phyloP scores from a whole-genome alignment of 225 moss, liverwort and hornwort genomes.

The Pseudisothecium myosuroides region DNA sequence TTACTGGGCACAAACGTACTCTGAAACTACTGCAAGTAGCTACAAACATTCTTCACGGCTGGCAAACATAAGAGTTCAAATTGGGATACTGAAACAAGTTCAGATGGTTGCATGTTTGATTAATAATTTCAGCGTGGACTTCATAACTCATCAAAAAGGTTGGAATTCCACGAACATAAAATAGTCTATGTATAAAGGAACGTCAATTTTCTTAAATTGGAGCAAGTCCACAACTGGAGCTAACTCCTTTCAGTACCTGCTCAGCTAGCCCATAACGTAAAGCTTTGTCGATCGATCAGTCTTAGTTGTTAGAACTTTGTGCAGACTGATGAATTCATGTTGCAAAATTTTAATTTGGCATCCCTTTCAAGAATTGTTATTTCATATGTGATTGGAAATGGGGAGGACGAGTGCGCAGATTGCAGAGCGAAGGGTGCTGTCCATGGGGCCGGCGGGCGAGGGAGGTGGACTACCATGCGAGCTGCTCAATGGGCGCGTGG shows the following conservation, averaged over 20 bases:
- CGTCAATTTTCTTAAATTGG: background rate
- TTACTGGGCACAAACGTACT: background rate
- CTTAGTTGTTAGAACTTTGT: background rate
- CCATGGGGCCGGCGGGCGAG: slow-evolving; percentile 55
- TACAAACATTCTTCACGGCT: background rate
- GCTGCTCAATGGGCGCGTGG: slow-evolving; percentile 62
- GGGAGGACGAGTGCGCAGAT: background rate
- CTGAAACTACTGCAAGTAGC: background rate
- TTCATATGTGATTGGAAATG: background rate
- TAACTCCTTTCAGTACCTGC: background rate
- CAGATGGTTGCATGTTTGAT: background rate
- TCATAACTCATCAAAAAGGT: background rate
- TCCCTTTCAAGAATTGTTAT: no score
- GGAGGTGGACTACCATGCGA: slow-evolving; percentile 52
- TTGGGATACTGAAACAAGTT: background rate
- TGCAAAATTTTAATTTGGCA: background rate
- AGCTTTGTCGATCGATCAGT: background rate
- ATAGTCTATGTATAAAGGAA: background rate
- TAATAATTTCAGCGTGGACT: background rate
- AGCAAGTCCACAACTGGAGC: background rate
- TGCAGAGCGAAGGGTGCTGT: slow-evolving; percentile 36
- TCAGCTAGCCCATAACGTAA: background rate
- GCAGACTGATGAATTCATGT: background rate
- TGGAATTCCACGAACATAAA: background rate
- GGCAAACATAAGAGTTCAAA: background rate